Percentiles rank a stretch among this genome's conserved stretches.
These are phyloP conservation scores for Abrus pulchellus DNA, from an alignment of 306 rosid genomes.

Conservation along the genomic window DNA sequence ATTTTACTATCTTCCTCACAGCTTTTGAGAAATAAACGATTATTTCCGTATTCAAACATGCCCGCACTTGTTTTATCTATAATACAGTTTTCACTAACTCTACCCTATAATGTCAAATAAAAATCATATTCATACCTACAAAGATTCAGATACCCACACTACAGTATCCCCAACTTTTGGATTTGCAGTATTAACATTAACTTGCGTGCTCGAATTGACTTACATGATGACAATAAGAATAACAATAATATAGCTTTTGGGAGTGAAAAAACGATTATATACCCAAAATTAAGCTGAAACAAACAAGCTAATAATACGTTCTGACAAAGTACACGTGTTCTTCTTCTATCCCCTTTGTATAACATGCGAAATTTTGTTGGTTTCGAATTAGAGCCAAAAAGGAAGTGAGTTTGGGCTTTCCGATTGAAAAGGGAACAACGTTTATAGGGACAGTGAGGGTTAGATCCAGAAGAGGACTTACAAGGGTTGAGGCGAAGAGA, in stretches of 20 bases:
- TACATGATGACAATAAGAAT: not conserved
- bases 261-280: not conserved
- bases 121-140: not conserved
- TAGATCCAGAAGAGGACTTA: constrained; percentile 34
- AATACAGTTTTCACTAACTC: not conserved
- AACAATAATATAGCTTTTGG: not conserved
- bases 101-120: not conserved
- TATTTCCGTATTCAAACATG: no score
- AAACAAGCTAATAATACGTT: not conserved
- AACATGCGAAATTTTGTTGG: not conserved
- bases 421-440: not conserved
- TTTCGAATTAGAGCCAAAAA: not conserved
- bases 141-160: not conserved
- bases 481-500: not conserved
- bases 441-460: not conserved
- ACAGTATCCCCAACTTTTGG: not conserved
- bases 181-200: not conserved
- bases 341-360: constrained; percentile 1
- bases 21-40: no score
- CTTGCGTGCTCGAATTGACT: not conserved
- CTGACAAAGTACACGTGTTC: not conserved
- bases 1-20: no score
- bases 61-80: not conserved
- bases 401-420: not conserved
- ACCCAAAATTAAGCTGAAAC: not conserved